A percentile compares a stretch with the other conserved stretches of the same genome.
Evolutionary conservation across 768 basidiomycete species (phyloP).

Genomic region (Termitomyces bulborhizus): DNA sequence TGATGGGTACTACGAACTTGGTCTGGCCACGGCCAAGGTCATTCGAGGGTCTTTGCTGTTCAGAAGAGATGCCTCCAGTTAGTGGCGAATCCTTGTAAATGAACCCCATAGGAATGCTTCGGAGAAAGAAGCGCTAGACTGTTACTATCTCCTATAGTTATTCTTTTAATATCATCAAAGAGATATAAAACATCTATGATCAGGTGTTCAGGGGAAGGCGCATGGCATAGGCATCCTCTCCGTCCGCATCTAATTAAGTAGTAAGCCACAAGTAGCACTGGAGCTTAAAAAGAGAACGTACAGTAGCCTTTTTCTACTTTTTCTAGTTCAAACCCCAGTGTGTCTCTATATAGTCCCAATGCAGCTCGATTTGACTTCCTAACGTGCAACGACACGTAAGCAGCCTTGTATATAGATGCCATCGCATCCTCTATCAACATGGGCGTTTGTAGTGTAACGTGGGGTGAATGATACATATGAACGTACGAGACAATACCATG

Average conservation of each 20-base stretch:
- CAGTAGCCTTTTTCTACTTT: constrained; percentile 91
- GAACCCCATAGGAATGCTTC: background rate
- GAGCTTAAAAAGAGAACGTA: constrained; percentile 25
- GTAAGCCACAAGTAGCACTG: background rate
- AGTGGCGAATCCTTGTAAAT: background rate
- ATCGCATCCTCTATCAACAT: constrained; percentile 75
- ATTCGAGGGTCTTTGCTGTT: constrained; percentile 51
- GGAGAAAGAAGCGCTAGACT: background rate
- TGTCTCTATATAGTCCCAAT: constrained; percentile 81
- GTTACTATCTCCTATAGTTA: constrained; percentile 1
- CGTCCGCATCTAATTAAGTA: constrained; percentile 70
- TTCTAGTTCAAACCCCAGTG: constrained; percentile 84
- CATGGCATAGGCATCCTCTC: constrained; percentile 95
- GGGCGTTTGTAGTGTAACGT: background rate
- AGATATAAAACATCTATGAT: background rate
- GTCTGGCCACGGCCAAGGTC: constrained; percentile 55
- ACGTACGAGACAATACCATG: constrained; percentile 90
- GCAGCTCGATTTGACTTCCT: constrained; percentile 95
- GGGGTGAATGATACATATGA: background rate
- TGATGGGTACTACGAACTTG: constrained; percentile 87
- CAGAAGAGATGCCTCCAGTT: constrained; percentile 16
- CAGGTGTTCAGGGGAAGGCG: constrained; percentile 47
- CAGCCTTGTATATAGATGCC: constrained; percentile 77
- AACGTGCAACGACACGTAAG: constrained; percentile 90
- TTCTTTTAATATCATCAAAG: background rate